phyloP scores from a whole-genome alignment of 192 early-diverging fungal species.

The Mortierella alpina region DNA sequence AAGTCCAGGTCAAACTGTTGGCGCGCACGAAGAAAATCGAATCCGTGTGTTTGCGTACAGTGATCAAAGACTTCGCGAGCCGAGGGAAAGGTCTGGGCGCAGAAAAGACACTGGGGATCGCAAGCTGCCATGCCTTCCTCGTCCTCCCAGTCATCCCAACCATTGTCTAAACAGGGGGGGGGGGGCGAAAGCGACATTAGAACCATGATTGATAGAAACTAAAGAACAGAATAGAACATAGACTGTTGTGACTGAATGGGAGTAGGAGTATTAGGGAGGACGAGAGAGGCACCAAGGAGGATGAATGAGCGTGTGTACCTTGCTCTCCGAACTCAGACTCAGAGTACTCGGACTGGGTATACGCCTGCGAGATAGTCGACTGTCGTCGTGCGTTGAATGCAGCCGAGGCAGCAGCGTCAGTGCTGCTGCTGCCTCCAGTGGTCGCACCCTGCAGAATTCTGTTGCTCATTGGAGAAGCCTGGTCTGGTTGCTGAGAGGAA shows the following conservation, averaged over 20 bases:
- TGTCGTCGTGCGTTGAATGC: constrained; percentile 40
- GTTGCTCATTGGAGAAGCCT: constrained; percentile 26
- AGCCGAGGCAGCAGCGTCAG: constrained; percentile 1
- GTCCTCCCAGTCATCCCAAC: constrained; percentile 81
- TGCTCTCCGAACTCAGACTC: constrained; percentile 51
- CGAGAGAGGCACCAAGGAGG: neutral
- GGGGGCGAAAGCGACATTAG: neutral
- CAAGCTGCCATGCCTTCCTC: constrained; percentile 60
- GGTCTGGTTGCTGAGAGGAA: constrained; percentile 2
- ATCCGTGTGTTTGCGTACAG: constrained; percentile 66
- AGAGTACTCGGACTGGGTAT: constrained; percentile 54
- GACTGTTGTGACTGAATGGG: neutral
- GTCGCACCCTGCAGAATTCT: constrained; percentile 40
- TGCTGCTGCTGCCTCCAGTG: constrained; percentile 26
- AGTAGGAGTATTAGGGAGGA: neutral
- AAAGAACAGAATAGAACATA: neutral
- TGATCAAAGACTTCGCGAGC: constrained; percentile 71
- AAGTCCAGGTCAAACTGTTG: constrained; percentile 75
- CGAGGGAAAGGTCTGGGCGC: constrained; percentile 61
- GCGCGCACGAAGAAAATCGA: constrained; percentile 72
- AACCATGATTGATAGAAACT: neutral
- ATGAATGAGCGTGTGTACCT: constrained; percentile 11
- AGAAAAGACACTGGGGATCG: constrained; percentile 79
- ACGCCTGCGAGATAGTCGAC: constrained; percentile 46
- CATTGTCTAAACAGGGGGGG: constrained; percentile 46